Conservation (phyloP, 2,329 filamentous ascomycete species). For the Claviceps humidiphila region DNA sequence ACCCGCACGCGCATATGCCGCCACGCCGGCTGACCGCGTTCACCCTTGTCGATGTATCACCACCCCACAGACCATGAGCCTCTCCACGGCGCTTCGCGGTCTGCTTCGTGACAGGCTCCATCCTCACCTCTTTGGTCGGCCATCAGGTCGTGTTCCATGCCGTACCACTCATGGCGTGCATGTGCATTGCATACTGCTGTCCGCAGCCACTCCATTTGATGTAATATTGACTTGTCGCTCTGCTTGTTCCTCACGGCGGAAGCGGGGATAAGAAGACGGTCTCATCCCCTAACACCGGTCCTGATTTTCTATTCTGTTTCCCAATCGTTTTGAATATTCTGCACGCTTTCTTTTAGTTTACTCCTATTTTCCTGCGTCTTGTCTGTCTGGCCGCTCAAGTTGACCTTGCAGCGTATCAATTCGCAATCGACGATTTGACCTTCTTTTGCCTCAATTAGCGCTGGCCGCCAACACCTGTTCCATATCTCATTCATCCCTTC, state of each 20-base stretch:
- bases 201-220: background rate
- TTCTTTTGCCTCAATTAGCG: background rate
- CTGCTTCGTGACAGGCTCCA: background rate
- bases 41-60: background rate
- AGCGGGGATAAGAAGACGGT: constrained; percentile 17
- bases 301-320: constrained; percentile 12
- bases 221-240: background rate
- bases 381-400: constrained; percentile 1
- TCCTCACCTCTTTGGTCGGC: background rate
- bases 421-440: background rate
- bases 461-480: background rate
- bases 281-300: constrained; percentile 14
- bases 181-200: background rate
- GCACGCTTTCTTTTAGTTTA: constrained; percentile 2
- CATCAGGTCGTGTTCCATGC: background rate
- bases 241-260: background rate
- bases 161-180: background rate
- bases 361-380: background rate
- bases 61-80: background rate
- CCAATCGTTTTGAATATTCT: constrained; percentile 11
- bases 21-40: background rate
- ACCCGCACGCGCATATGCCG: background rate
- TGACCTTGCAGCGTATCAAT: background rate
- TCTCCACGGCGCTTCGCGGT: background rate
- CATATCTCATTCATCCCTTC: background rate